These are phyloP conservation scores for Eragrostis curvula DNA, from an alignment of 176 grass and related monocot genomes.

Conservation along the genomic window DNA sequence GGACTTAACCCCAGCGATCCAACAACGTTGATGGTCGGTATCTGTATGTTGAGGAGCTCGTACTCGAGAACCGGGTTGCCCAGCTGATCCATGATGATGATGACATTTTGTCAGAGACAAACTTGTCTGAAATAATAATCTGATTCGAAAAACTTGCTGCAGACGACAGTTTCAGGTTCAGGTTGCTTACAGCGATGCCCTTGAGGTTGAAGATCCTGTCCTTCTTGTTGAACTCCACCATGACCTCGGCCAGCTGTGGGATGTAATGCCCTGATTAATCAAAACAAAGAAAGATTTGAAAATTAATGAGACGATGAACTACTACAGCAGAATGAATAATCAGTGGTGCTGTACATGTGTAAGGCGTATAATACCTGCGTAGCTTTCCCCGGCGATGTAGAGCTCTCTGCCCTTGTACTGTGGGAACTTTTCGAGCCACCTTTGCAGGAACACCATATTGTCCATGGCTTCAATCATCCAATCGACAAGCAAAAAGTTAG, in stretches of 20 bases:
- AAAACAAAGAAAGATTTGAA: too few species aligned
- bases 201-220: slow-evolving; percentile 84
- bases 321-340: too few species aligned
- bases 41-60: slow-evolving; percentile 89
- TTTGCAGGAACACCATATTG: slow-evolving; percentile 88
- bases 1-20: slow-evolving; percentile 74
- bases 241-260: slow-evolving; percentile 84
- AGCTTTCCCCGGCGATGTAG: slow-evolving; percentile 97
- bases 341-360: too few species aligned
- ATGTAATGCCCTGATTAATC: slow-evolving; percentile 94
- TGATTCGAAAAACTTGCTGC: not conserved
- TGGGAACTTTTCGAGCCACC: slow-evolving; percentile 93
- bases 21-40: slow-evolving; percentile 77
- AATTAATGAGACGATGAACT: too few species aligned
- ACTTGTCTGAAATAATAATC: too few species aligned
- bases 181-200: slow-evolving; percentile 72
- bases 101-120: too few species aligned
- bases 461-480: slow-evolving; percentile 73
- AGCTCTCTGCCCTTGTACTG: slow-evolving; percentile 80
- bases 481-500: slow-evolving; percentile 40
- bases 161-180: not conserved
- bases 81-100: slow-evolving; percentile 37
- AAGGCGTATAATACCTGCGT: slow-evolving; percentile 65
- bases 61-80: slow-evolving; percentile 97
- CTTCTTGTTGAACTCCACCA: slow-evolving; percentile 85